phyloP scores from a whole-genome alignment of 257 asterid species.

The Solanum clarkiae region DNA sequence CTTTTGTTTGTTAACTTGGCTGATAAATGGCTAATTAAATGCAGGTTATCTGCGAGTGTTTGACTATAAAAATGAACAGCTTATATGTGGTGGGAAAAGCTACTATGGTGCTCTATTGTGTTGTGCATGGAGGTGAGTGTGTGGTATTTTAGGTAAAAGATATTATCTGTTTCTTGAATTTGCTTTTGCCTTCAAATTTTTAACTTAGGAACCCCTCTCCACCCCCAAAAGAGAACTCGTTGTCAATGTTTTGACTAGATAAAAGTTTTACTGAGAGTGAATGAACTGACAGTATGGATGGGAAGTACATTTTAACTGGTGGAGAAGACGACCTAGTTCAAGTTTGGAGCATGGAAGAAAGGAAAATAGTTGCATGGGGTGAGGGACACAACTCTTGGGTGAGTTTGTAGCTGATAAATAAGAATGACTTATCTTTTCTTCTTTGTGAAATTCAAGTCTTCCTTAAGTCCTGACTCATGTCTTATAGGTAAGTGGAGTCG shows the following conservation, averaged over 20 bases:
- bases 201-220: neutral
- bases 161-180: neutral
- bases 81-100: slow-evolving; percentile 91
- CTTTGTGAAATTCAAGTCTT: neutral
- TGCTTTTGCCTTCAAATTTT: neutral
- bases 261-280: slow-evolving; percentile 20
- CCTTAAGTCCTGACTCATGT: slow-evolving; percentile 3
- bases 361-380: slow-evolving; percentile 98
- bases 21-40: slow-evolving; percentile 5
- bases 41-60: slow-evolving; percentile 87
- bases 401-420: slow-evolving; percentile 17
- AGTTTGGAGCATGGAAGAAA: slow-evolving; percentile 99
- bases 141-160: too few relatives aligned
- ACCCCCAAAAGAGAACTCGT: neutral
- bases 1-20: neutral
- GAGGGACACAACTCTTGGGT: slow-evolving; percentile 99
- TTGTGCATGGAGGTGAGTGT: slow-evolving; percentile 91
- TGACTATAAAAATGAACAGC: slow-evolving; percentile 82
- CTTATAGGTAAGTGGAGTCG: slow-evolving; percentile 90
- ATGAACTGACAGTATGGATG: slow-evolving; percentile 74
- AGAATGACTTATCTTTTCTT: neutral
- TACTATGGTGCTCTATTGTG: slow-evolving; percentile 93
- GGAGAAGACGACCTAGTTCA: slow-evolving; percentile 99
- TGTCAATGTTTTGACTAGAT: slow-evolving; percentile 7
- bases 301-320: slow-evolving; percentile 93